phyloP scores from a whole-genome alignment of 495 filamentous ascomycete species.

The Talaromyces adpressus region DNA sequence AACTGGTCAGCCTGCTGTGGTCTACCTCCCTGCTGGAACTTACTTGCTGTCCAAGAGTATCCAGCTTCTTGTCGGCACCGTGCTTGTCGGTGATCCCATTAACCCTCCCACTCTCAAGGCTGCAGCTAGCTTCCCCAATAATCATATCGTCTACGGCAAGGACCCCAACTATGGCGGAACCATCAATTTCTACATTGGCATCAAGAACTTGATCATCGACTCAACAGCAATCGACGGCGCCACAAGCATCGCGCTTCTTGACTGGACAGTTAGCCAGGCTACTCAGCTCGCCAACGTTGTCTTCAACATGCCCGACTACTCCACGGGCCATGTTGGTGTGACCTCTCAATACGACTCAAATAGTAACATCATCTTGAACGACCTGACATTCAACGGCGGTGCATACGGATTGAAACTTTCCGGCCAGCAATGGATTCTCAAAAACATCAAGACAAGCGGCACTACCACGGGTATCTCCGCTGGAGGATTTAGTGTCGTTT shows the following conservation, averaged over 20 bases:
- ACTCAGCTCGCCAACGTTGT: conserved; percentile 66
- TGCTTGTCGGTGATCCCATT: conserved; percentile 35
- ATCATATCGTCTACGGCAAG: conserved; percentile 27
- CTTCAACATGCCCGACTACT: conserved; percentile 55
- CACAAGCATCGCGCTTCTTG: conserved; percentile 25
- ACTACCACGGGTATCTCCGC: conserved; percentile 50
- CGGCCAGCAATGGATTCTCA: conserved; percentile 68
- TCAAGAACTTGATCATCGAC: conserved; percentile 36
- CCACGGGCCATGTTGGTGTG: conserved; percentile 53
- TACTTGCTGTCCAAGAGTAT: conserved; percentile 35
- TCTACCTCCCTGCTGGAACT: conserved; percentile 42
- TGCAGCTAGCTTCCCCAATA: conserved; percentile 19
- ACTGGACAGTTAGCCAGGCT: conserved; percentile 64
- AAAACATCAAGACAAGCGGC: conserved; percentile 49
- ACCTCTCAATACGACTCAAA: conserved; percentile 57
- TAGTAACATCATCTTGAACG: conserved; percentile 37
- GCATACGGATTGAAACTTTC: conserved; percentile 49
- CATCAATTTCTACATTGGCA: conserved; percentile 34
- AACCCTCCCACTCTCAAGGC: conserved; percentile 33
- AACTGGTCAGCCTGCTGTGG: conserved; percentile 41
- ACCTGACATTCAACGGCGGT: conserved; percentile 61
- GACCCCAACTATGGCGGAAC: conserved; percentile 28
- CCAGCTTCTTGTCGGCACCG: conserved; percentile 35
- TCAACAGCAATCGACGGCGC: conserved; percentile 20
- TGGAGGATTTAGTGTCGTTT: conserved; percentile 20